Evolutionary conservation across 768 basidiomycete genomes (phyloP), one percentile per base, ranked within the genome.

Genomic region (Leccinum aurantiacum): DNA sequence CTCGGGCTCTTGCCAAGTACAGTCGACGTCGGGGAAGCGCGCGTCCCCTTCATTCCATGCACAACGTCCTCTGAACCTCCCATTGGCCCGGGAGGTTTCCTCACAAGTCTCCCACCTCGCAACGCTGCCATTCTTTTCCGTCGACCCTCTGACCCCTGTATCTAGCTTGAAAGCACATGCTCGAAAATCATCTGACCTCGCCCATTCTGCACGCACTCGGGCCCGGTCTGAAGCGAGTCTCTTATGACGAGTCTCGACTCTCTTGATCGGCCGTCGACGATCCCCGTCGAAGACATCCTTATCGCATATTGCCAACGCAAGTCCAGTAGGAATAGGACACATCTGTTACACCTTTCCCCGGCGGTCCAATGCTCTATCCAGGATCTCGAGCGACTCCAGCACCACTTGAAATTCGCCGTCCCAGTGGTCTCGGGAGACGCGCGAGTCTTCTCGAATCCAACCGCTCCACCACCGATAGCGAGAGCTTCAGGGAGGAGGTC

Each of bases 371-470:
- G 11, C 46, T 4, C 63, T 72, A 37, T 58, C 73, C 2, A 61
- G 71, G 29, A 19, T 61, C n/a, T 73, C 72, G 15, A 68, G 60
- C 57, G 60, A 60, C 44, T 65, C 68, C 2, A 19, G 4, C 44
- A 64, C 64, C 6, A 54, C 70, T 73, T 2, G 72, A 73, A 59
- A 73, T 73, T 37, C 70, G 72, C 35, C 69, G 71, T 14, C 72
- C 72, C 10, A 73, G 72, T 19, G 72, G 72, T 31, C 41, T 73
- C 15, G 72, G 72, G 31, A 63, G 73, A 51, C 68, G 74, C 3
- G 72, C 72, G 3, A 73, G 71, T 46, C 53, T 67, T 17, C 41
- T 74, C 25, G 66, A 53, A 50, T 68, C 70, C 37, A 22, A 14
- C 11, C 54, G 56, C 38, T 65, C 69, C 4, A 2, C 61, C 37